Percentiles rank a stretch among this genome's conserved stretches.
phyloP scores from a whole-genome alignment of 257 asterid genomes.

The Gynochthodes officinalis region DNA sequence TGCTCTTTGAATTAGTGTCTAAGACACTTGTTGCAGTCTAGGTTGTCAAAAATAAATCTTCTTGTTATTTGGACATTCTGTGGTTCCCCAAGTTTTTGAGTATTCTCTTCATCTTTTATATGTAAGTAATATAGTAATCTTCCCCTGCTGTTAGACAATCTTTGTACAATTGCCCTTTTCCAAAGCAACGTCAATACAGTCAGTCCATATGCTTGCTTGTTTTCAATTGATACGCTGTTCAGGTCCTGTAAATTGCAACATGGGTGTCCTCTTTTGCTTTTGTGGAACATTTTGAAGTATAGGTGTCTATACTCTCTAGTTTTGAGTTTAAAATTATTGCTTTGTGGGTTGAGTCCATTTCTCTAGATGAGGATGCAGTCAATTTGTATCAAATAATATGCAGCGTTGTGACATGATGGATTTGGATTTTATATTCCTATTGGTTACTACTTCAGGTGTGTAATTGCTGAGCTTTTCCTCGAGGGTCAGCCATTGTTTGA shows the following conservation, averaged over 20 bases:
- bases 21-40: background rate
- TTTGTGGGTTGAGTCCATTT: background rate
- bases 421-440: conserved; percentile 17
- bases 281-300: background rate
- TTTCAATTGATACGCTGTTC: background rate
- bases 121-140: background rate
- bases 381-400: background rate
- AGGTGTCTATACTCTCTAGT: background rate
- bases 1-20: background rate
- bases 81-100: background rate
- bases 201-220: background rate
- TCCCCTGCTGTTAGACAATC: background rate
- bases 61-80: background rate
- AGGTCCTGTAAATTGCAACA: background rate
- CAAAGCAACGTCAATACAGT: background rate
- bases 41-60: background rate
- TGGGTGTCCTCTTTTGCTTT: background rate
- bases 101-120: background rate
- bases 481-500: conserved; percentile 98
- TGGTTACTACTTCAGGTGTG: conserved; percentile 69
- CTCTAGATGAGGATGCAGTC: background rate
- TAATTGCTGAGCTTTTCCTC: conserved; percentile 97
- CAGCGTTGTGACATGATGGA: conserved; percentile 9
- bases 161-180: background rate
- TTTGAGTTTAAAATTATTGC: background rate